Evolutionary conservation across 2,329 filamentous ascomycete species (phyloP).

Genomic region (Dactylellina haptotyla): DNA sequence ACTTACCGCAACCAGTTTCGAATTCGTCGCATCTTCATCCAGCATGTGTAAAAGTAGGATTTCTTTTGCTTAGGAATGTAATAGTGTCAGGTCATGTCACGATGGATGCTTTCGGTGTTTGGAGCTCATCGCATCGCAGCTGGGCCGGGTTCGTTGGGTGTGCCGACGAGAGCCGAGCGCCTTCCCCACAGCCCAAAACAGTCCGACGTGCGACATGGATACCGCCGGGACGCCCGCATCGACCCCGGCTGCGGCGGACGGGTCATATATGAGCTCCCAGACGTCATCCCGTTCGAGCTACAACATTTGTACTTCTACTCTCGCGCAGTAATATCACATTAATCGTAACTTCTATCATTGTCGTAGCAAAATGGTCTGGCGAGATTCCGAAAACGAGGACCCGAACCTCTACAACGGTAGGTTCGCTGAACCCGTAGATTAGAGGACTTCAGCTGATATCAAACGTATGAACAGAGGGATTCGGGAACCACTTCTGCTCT

Average conservation of each 20-base stretch:
- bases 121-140: not conserved
- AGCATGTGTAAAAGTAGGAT: not conserved
- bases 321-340: not conserved
- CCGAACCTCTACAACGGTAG: slow-evolving; percentile 53
- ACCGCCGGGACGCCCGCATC: not conserved
- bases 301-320: not conserved
- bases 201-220: slow-evolving; percentile 4
- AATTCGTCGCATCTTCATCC: not conserved
- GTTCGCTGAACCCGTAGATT: not conserved
- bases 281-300: slow-evolving; percentile 26
- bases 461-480: slow-evolving; percentile 31
- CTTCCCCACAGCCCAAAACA: not conserved
- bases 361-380: slow-evolving; percentile 30
- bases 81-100: not conserved
- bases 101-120: not conserved
- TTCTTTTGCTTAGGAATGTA: not conserved
- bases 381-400: slow-evolving; percentile 39
- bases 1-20: not conserved
- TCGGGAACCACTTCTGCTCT: slow-evolving; percentile 51
- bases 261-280: slow-evolving; percentile 1
- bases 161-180: slow-evolving; percentile 47
- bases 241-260: not conserved
- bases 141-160: not conserved
- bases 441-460: not conserved
- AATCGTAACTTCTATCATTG: not conserved